Conservation (phyloP, 257 asterid genomes). For the Rhazya stricta region DNA sequence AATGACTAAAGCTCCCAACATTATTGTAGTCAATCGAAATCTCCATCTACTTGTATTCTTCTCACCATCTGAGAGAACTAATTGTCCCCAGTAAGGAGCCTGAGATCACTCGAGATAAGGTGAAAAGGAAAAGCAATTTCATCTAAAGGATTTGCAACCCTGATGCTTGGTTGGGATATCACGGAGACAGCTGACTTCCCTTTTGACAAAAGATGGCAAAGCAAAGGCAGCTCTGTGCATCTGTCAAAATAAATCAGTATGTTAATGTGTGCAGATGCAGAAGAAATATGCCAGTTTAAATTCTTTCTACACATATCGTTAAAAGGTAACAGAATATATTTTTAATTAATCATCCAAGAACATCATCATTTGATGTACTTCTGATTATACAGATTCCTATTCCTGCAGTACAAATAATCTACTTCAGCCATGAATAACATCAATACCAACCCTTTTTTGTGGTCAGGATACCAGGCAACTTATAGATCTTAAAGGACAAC, state of each 20-base stretch:
- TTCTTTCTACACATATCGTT: background rate
- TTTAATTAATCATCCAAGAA: background rate
- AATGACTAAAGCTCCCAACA: background rate
- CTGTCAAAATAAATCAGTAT: conserved; percentile 37
- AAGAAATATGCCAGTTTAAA: background rate
- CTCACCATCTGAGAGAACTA: background rate
- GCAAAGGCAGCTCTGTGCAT: conserved; percentile 88
- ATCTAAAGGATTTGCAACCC: conserved; percentile 3
- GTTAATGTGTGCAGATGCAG: background rate
- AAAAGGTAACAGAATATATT: background rate
- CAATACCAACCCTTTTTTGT: background rate
- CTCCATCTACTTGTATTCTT: background rate
- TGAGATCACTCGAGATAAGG: background rate
- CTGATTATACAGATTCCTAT: background rate
- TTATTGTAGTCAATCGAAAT: background rate
- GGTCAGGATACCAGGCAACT: background rate
- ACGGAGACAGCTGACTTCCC: conserved; percentile 73
- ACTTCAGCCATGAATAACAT: background rate
- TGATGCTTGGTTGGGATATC: conserved; percentile 14
- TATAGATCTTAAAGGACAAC: background rate
- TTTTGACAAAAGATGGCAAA: conserved; percentile 75
- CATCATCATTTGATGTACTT: background rate
- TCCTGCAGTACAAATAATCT: background rate
- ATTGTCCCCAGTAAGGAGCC: background rate
- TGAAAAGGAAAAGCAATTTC: background rate